Percentiles rank a stretch among this genome's conserved stretches.
These are phyloP conservation scores for Chaetoceros tenuissimus DNA, from an alignment of 108 stramenopile genomes.

Conservation along the genomic window DNA sequence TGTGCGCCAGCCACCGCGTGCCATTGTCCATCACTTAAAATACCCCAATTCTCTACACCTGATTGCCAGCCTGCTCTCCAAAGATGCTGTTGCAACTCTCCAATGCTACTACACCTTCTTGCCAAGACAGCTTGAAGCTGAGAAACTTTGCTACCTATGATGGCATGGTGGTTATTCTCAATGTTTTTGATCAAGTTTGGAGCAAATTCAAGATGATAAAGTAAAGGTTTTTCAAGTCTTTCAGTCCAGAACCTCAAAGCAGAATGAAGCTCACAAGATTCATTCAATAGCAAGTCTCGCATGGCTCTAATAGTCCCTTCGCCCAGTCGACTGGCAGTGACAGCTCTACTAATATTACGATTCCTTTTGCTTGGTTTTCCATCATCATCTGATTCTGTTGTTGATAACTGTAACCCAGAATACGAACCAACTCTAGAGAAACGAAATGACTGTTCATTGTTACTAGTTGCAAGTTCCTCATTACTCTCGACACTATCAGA, in stretches of 20 bases:
- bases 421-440: too few relatives aligned
- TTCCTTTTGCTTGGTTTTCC: not conserved
- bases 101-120: slow-evolving; percentile 62
- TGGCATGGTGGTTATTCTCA: slow-evolving; percentile 51
- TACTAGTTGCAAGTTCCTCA: too few relatives aligned
- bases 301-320: slow-evolving; percentile 76
- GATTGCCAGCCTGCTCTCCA: slow-evolving; percentile 65
- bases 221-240: slow-evolving; percentile 65
- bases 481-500: not conserved
- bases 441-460: not conserved
- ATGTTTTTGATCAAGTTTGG: slow-evolving; percentile 54
- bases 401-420: too few relatives aligned
- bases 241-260: slow-evolving; percentile 66
- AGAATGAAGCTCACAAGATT: slow-evolving; percentile 64
- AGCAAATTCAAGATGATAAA: slow-evolving; percentile 75
- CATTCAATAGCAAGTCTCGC: slow-evolving; percentile 74
- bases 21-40: slow-evolving; percentile 76
- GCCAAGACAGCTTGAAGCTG: slow-evolving; percentile 82
- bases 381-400: not conserved
- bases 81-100: slow-evolving; percentile 75
- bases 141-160: slow-evolving; percentile 63
- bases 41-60: slow-evolving; percentile 79
- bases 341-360: slow-evolving; percentile 20
- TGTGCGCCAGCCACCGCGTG: slow-evolving; percentile 50
- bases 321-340: slow-evolving; percentile 70